Base-by-base conservation (phyloP, 2,329 filamentous ascomycete species). In the Paracoccidioides brasiliensis region DNA sequence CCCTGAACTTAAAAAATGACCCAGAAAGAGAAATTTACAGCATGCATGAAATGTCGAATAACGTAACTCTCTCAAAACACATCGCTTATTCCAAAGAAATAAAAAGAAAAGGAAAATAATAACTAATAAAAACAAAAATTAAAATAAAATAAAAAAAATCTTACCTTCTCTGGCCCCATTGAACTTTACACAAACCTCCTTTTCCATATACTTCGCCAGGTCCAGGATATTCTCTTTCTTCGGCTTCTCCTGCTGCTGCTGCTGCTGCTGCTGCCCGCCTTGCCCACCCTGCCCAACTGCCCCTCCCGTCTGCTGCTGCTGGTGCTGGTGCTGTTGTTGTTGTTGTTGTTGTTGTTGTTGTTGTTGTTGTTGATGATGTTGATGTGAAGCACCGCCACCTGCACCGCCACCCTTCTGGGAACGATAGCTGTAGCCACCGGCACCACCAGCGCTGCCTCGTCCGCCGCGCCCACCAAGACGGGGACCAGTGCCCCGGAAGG, bases 221-320 rank as follows among this genome's bases (percentile, higher is more conserved):
- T 98, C 91, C 54, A 98, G 81, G 65, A 98, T 98, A 71, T 96
- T 97, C 74, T 98, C 93, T 78, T 97, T 97, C 82, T 95, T 96
- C 58, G 90, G 88, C 64, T 85, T 82, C 73, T 94, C 88, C 63
- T 79, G 74, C 59, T 80, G 74, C 58, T 78, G 71, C 22, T 56
- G 52, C n/a, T 52, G 32, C 56, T 78, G 71, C 33, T 56, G 55
- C n/a, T 52, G 32, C 56, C 74, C 71, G 50, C 72, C 72, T 53
- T 73, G 70, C 42, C 73, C 72, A 7, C 70, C 64, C 15, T 70
- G 64, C 5, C 35, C 48, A 6, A 15, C 48, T 2, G 15, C 22
- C 2, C 45, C 45, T 42, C 52, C 52, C 73, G 94, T 88, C 62
- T 79, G 74, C 59, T 80, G 74, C 57, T 78, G 71, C 32, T 55